phyloP scores from a whole-genome alignment of 2,329 filamentous ascomycete species.

The Domatiomyces catenatus region DNA sequence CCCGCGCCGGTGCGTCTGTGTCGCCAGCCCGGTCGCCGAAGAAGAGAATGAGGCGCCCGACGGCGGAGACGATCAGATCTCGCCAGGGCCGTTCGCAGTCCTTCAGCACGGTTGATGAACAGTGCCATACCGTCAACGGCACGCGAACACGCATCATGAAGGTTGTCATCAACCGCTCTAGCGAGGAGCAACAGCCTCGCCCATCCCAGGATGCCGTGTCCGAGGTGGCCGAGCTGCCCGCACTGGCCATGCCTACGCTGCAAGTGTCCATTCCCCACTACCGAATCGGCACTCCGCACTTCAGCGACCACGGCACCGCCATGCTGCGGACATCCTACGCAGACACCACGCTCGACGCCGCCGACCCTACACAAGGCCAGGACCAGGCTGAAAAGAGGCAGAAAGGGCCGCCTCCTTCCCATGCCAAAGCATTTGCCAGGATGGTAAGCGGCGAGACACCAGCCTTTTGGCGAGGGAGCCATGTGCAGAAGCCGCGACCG shows the following conservation, averaged over 20 bases:
- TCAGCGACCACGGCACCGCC: conserved; percentile 60
- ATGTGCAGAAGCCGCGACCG: background rate
- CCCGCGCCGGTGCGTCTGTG: background rate
- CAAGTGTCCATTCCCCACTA: conserved; percentile 71
- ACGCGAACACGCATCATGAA: conserved; percentile 53
- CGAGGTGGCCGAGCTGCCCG: conserved; percentile 12
- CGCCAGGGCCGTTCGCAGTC: conserved; percentile 36
- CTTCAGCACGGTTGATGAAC: conserved; percentile 60
- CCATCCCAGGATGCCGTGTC: conserved; percentile 40
- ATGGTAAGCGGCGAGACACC: conserved; percentile 2
- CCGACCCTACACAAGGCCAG: conserved; percentile 21
- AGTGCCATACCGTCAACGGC: conserved; percentile 25
- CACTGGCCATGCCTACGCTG: conserved; percentile 40
- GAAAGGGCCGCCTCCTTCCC: conserved; percentile 8
- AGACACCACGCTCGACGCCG: conserved; percentile 39
- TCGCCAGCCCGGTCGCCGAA: background rate
- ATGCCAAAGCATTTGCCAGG: conserved; percentile 8
- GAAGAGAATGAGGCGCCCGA: background rate
- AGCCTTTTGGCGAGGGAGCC: background rate
- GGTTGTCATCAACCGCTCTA: conserved; percentile 60
- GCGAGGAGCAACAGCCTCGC: conserved; percentile 37
- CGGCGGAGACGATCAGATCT: conserved; percentile 3
- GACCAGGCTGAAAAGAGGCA: conserved; percentile 7
- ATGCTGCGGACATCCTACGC: conserved; percentile 63
- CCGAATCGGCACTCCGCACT: conserved; percentile 65